Evolutionary conservation across 208 protist species (phyloP), one percentile per base, ranked within the genome.

Genomic region (Leishmania lainsoni): DNA sequence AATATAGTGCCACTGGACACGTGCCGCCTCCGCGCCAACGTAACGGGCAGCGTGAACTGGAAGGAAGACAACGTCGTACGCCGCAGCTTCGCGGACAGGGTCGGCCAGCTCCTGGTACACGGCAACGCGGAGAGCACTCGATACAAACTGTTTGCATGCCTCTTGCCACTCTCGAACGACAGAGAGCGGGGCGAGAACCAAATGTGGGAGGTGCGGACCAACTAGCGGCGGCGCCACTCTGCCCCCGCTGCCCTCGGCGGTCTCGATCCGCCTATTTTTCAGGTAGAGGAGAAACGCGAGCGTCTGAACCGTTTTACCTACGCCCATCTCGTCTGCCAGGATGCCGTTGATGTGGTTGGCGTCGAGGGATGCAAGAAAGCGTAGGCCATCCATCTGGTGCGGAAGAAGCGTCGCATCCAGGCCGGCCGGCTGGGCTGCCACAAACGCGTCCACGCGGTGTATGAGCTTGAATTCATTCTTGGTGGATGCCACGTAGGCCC

Each of bases 321-420:
- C 88, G 66, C 98, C 91, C 98, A 99, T 99, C 87, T 99, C 98
- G 89, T 99, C 98, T 0, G 98, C 98, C 3, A 99, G 87, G 69
- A 99, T 98, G 49, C 97, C 95, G 85, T 99, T 99, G 69, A 99
- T 93, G 45, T 85, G 68, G 66, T 98, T 97, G 14, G 83, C 86
- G 75, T 92, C 87, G 70, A 95, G 81, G 14, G 91, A 92, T 12
- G 66, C 79, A 10, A 95, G 80, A 96, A 99, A 99, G 82, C 99
- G 99, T 14, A 99, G 85, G 9, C 99, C 99, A 61, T 96, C 89
- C 45, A 99, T 54, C 89, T 99, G 99, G 81, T 99, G 99, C 35
- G 96, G 91, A 68, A 98, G 85, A 90, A 99, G 91, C 45, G 89
- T 91, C 26, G 87, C 92, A 9, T 58, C 59, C 59, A 95, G 81